Evolutionary conservation across 1,284 basidiomycete species (phyloP).

Genomic region (Cryptococcus hybrid): DNA sequence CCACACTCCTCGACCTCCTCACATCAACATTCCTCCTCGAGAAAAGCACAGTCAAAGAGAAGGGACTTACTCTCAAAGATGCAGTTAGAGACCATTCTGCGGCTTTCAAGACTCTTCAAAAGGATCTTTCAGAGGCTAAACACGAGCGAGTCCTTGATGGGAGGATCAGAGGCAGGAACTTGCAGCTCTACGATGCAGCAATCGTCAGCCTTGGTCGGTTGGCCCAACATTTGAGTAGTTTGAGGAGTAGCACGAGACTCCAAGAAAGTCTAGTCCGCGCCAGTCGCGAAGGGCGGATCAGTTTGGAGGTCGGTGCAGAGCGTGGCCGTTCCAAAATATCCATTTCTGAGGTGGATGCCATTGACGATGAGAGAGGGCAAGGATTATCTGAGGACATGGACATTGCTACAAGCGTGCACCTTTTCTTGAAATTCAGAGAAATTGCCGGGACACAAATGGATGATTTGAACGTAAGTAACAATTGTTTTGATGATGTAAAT

Average conservation of each 20-base stretch:
- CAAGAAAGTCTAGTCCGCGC: constrained; percentile 75
- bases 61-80: constrained; percentile 54
- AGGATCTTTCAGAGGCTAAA: constrained; percentile 75
- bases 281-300: constrained; percentile 58
- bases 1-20: constrained; percentile 75
- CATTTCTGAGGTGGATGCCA: neutral
- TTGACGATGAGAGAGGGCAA: neutral
- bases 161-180: constrained; percentile 52
- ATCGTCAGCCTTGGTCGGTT: constrained; percentile 78
- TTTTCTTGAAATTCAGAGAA: constrained; percentile 80
- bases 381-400: constrained; percentile 49
- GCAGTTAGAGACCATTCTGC: constrained; percentile 79
- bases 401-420: constrained; percentile 64
- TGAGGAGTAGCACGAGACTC: constrained; percentile 75
- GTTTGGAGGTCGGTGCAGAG: constrained; percentile 31
- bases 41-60: constrained; percentile 47
- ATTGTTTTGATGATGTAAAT: neutral
- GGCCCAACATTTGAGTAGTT: constrained; percentile 84
- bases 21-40: constrained; percentile 82
- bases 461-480: constrained; percentile 64
- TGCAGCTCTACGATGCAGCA: constrained; percentile 74
- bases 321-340: constrained; percentile 5
- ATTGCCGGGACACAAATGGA: constrained; percentile 76
- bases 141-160: constrained; percentile 67
- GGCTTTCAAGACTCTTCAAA: constrained; percentile 82